Evolutionary conservation across 768 basidiomycete species (phyloP).

Genomic region (Amanita subjunquillea): DNA sequence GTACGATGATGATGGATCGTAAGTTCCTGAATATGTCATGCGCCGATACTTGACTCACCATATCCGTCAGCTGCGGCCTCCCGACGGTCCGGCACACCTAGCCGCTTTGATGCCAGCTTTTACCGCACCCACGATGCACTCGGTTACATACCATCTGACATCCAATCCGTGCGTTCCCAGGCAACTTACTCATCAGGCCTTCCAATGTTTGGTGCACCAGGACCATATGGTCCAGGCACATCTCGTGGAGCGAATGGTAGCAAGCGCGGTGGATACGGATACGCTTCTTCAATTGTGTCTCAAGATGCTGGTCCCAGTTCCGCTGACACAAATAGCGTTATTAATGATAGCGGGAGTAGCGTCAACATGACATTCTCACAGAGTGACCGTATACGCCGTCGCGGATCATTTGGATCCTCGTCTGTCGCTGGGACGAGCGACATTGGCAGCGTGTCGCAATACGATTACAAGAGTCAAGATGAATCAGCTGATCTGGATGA

Average conservation of each 20-base stretch:
- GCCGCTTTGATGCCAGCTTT: conserved; percentile 92
- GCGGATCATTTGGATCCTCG: conserved; percentile 60
- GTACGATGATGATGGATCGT: conserved; percentile 41
- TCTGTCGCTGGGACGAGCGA: conserved; percentile 70
- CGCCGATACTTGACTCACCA: conserved; percentile 1
- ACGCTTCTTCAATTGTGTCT: conserved; percentile 88
- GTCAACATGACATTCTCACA: conserved; percentile 77
- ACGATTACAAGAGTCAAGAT: conserved; percentile 87
- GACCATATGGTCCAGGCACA: conserved; percentile 60
- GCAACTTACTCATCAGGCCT: conserved; percentile 91
- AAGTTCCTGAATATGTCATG: conserved; percentile 14
- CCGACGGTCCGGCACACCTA: conserved; percentile 80
- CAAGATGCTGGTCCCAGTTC: conserved; percentile 73
- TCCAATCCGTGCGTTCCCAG: conserved; percentile 92
- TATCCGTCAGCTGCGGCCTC: conserved; percentile 12
- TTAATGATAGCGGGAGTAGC: conserved; percentile 37
- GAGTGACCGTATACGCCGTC: conserved; percentile 76
- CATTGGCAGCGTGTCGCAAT: conserved; percentile 66
- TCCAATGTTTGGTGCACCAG: conserved; percentile 68
- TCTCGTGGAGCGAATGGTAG: conserved; percentile 53
- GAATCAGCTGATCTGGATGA: conserved; percentile 73
- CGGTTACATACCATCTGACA: conserved; percentile 91
- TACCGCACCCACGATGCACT: conserved; percentile 92
- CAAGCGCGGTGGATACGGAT: conserved; percentile 72
- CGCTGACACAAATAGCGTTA: conserved; percentile 52